These are phyloP conservation scores for Hymenoscyphus repandus DNA, from an alignment of 2,329 filamentous ascomycete species.

Conservation along the genomic window DNA sequence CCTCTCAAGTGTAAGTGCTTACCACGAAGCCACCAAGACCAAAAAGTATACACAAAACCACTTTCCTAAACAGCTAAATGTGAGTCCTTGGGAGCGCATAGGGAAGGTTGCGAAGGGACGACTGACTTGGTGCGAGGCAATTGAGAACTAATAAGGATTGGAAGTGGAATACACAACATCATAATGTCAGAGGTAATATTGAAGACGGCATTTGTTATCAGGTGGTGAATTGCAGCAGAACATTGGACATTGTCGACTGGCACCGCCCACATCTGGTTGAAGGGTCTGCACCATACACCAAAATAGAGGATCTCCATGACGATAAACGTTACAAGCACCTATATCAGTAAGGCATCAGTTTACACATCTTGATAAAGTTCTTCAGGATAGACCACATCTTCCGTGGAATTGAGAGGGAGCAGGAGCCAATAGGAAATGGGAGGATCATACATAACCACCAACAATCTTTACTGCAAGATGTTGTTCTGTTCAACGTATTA, in stretches of 20 bases:
- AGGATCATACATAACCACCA: constrained; percentile 41
- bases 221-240: constrained; percentile 49
- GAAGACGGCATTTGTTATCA: constrained; percentile 53
- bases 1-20: constrained; percentile 19
- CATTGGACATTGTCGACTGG: constrained; percentile 50
- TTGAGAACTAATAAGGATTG: constrained; percentile 39
- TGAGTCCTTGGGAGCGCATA: background rate
- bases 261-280: constrained; percentile 52
- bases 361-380: too few relatives aligned
- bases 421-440: constrained; percentile 13
- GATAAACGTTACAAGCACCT: constrained; percentile 32
- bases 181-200: constrained; percentile 56
- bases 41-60: constrained; percentile 44
- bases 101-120: constrained; percentile 22
- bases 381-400: too few relatives aligned
- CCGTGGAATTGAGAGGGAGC: too few relatives aligned
- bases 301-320: constrained; percentile 46
- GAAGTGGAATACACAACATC: constrained; percentile 54
- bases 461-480: constrained; percentile 45
- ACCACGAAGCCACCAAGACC: constrained; percentile 43
- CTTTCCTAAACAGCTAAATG: constrained; percentile 44
- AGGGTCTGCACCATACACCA: constrained; percentile 51
- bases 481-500: constrained; percentile 25
- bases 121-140: constrained; percentile 32
- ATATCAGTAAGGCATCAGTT: too few relatives aligned